Evolutionary conservation across 495 filamentous ascomycete genomes (phyloP).

Genomic region (Aspergillus sclerotioniger): DNA sequence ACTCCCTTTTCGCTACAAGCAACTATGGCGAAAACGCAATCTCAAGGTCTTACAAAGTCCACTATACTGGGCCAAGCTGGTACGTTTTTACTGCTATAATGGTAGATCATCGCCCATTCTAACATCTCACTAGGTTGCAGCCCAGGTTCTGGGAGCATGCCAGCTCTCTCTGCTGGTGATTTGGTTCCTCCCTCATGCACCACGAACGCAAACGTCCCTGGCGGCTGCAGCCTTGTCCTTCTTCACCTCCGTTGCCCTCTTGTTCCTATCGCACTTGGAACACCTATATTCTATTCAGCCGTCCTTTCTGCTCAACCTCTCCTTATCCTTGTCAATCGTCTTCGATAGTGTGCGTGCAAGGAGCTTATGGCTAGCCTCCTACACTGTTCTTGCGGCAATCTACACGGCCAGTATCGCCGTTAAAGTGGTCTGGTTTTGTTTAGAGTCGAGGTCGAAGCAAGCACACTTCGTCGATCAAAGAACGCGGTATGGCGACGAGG

Average conservation of each 20-base stretch:
- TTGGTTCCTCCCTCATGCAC: neutral
- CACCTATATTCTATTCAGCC: neutral
- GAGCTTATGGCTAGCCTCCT: conserved; percentile 1
- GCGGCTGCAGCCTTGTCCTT: neutral
- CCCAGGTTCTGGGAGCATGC: neutral
- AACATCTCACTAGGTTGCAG: neutral
- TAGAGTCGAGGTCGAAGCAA: neutral
- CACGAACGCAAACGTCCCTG: neutral
- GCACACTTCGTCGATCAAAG: neutral
- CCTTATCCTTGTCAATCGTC: neutral
- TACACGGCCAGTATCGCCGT: neutral
- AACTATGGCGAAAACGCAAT: neutral
- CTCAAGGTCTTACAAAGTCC: neutral
- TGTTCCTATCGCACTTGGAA: neutral
- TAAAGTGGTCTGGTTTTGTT: neutral
- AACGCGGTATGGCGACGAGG: neutral
- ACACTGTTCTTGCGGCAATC: neutral
- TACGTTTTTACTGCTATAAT: neutral
- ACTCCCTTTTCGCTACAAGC: neutral
- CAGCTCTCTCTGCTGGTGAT: neutral
- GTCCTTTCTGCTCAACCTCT: neutral
- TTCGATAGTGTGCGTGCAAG: neutral
- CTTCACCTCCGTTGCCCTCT: neutral
- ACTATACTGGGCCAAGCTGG: conserved; percentile 1
- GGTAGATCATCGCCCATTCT: neutral